These are phyloP conservation scores for Jaltomata sinuosa DNA, from an alignment of 257 asterid genomes.

Conservation along the genomic window DNA sequence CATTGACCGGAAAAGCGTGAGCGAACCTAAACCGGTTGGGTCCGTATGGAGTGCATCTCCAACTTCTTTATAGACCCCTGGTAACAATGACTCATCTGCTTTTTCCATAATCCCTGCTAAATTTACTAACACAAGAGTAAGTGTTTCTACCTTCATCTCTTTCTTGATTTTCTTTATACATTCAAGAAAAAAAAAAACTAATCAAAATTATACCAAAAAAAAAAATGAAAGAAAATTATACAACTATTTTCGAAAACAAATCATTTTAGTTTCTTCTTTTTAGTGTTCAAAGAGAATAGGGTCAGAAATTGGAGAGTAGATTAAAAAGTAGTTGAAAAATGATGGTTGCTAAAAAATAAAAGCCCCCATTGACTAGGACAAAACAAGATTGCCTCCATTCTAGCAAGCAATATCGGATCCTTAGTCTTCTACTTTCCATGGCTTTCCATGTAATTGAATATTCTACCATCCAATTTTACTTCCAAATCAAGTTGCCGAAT, in stretches of 20 bases:
- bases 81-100: constrained; percentile 69
- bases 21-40: constrained; percentile 57
- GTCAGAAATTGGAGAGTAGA: neutral
- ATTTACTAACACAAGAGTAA: constrained; percentile 59
- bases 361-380: neutral
- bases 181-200: neutral
- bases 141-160: constrained; percentile 42
- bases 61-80: constrained; percentile 74
- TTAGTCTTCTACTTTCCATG: neutral
- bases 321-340: neutral
- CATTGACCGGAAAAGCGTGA: constrained; percentile 69
- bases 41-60: constrained; percentile 68
- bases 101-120: constrained; percentile 77
- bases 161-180: neutral
- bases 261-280: neutral
- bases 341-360: neutral
- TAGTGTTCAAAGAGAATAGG: neutral
- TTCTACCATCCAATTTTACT: neutral
- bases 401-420: neutral
- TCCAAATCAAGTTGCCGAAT: neutral
- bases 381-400: neutral
- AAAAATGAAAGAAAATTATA: neutral
- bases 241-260: neutral
- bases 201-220: neutral
- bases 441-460: neutral